These are phyloP conservation scores for Fusarium duplospermum DNA, from an alignment of 2,329 filamentous ascomycete species.

Conservation along the genomic window DNA sequence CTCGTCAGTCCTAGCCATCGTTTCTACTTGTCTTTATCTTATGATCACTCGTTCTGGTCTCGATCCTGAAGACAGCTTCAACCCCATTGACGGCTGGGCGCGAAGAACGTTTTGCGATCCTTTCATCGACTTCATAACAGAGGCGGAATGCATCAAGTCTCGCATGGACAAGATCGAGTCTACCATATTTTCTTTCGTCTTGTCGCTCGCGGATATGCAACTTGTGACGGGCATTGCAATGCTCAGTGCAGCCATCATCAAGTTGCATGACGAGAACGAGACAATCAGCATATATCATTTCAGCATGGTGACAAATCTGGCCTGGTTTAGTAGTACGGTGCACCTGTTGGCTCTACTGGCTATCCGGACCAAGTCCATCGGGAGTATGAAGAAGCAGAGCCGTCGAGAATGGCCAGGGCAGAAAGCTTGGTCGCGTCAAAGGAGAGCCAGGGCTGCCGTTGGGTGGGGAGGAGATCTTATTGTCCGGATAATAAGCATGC, in stretches of 20 bases:
- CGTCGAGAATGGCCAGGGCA: not conserved
- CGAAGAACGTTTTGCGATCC: not conserved
- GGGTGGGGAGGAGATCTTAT: not conserved
- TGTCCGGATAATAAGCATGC: not conserved
- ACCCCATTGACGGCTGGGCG: not conserved
- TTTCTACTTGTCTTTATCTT: not conserved
- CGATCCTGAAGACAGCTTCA: not conserved
- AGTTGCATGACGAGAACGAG: not conserved
- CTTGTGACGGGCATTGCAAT: not conserved
- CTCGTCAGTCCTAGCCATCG: not conserved
- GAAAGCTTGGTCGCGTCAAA: not conserved
- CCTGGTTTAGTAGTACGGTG: not conserved
- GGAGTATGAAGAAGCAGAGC: not conserved
- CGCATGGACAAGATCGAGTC: not conserved
- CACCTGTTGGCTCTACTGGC: not conserved
- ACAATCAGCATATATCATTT: not conserved
- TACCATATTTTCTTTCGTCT: not conserved
- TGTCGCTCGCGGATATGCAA: not conserved
- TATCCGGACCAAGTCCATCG: not conserved
- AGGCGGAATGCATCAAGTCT: not conserved
- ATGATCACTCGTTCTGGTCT: not conserved
- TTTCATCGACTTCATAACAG: not conserved
- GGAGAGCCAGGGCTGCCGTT: not conserved
- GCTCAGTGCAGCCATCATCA: not conserved
- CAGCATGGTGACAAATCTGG: not conserved